Percentiles rank a stretch among this genome's conserved stretches.
phyloP scores from a whole-genome alignment of 345 rosid genomes.

The Salix dunnii region DNA sequence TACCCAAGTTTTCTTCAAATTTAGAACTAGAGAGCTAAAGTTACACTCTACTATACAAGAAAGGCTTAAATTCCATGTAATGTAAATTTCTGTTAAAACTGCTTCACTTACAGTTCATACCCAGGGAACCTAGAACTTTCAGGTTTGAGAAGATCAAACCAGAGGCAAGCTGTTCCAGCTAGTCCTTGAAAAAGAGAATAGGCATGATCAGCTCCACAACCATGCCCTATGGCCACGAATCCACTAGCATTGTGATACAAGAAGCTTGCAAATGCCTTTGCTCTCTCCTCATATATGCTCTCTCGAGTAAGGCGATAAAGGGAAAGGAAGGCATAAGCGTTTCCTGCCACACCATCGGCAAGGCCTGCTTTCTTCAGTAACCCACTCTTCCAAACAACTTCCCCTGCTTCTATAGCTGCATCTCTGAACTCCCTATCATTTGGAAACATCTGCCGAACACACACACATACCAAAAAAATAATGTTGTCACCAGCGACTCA shows the following conservation, averaged over 20 bases:
- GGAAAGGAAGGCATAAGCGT: conserved; percentile 79
- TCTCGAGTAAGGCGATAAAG: conserved; percentile 76
- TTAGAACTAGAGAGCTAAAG: not conserved
- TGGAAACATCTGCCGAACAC: conserved; percentile 46
- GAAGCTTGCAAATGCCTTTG: conserved; percentile 71
- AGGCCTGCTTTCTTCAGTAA: conserved; percentile 74
- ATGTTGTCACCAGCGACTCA: not conserved
- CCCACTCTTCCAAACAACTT: conserved; percentile 92
- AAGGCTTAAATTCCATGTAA: not conserved
- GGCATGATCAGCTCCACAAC: conserved; percentile 25
- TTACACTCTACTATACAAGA: not conserved
- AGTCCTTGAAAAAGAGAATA: conserved; percentile 76
- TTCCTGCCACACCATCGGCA: conserved; percentile 76
- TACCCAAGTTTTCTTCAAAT: not conserved
- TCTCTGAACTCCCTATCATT: conserved; percentile 67
- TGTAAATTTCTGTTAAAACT: not conserved
- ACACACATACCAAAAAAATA: not conserved
- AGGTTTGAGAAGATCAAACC: conserved; percentile 60
- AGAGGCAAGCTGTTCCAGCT: conserved; percentile 67
- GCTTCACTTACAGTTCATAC: conserved; percentile 47
- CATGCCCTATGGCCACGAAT: conserved; percentile 16
- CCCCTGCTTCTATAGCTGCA: conserved; percentile 92
- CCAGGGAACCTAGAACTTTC: conserved; percentile 70
- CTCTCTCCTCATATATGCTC: conserved; percentile 62
- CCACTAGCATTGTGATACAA: conserved; percentile 45